Evolutionary conservation across 352 stramenopile species (phyloP), one percentile per base, ranked within the genome.

Genomic region (Phytophthora tentaculata): DNA sequence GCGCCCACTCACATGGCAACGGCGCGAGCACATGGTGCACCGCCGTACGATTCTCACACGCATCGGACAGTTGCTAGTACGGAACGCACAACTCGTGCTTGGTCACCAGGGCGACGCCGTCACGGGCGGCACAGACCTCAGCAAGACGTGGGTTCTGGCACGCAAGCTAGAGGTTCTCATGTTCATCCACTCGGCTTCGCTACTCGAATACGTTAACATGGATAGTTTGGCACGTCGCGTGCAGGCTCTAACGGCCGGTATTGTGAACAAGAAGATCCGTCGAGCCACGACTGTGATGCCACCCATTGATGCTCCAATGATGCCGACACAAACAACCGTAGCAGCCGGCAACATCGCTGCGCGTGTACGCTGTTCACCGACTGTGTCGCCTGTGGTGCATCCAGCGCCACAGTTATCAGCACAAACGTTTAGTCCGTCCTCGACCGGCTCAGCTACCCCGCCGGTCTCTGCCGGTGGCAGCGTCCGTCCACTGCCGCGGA

Each of bases 191-290:
- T 91, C 88, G 63, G 85, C 88, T 14, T 94, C 85, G 59, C 72
- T 91, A 41, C 76, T 92, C 43, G 88, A 95, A 67, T 95, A 94
- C 66, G 76, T 69, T 29, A 95, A 95, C 65, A 72, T 89, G 63
- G 76, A 95, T 73, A 94, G 85, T 48, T 71, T 95, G 13, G 71
- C 83, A 23, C 84, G 88, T 6, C 88, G 88, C 51, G 84, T 95
- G 45, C 88, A 95, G 73, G 85, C 85, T 35, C 70, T 95, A 19
- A 94, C 88, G 3, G 78, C 84, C 12, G 77, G 84, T 47, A 92
- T 95, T 32, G 84, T 95, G 32, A 95, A 95, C 72, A 92, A 92
- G 74, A 92, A 92, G 61, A 95, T 93, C 53, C 83, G 88, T 7
- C 73, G 81, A 9, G 64, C 86, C 39, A 83, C 63, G 45, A 53